A percentile compares a stretch with the other conserved stretches of the same genome.
phyloP scores from a whole-genome alignment of 2,329 filamentous ascomycete genomes.

The Fusarium nelsonii region DNA sequence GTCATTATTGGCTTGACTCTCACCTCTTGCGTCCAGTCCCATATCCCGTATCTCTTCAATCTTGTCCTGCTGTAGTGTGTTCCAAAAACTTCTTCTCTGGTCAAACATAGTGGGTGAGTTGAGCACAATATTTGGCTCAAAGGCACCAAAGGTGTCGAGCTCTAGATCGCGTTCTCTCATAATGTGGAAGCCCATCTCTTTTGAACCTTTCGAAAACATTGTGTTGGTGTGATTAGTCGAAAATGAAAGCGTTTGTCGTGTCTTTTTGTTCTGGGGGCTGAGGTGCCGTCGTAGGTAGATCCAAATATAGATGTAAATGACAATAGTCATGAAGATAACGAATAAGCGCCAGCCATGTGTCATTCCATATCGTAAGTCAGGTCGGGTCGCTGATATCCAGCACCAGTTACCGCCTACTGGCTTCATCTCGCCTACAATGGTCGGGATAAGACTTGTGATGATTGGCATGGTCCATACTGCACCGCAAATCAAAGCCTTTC shows the following conservation, averaged over 20 bases:
- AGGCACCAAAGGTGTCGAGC: conserved; percentile 19
- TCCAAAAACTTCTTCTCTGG: neutral
- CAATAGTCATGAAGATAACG: conserved; percentile 56
- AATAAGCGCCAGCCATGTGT: conserved; percentile 61
- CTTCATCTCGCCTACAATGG: conserved; percentile 37
- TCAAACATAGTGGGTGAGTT: conserved; percentile 16
- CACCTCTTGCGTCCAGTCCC: conserved; percentile 9
- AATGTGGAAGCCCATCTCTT: conserved; percentile 14
- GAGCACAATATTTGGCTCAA: neutral
- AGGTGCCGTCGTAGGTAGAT: conserved; percentile 34
- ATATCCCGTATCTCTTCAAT: conserved; percentile 15
- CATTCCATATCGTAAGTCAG: conserved; percentile 58
- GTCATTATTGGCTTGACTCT: conserved; percentile 6
- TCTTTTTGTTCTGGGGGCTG: neutral
- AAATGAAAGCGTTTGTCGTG: conserved; percentile 3
- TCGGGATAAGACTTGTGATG: conserved; percentile 38
- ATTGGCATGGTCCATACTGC: conserved; percentile 40
- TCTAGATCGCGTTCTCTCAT: conserved; percentile 34
- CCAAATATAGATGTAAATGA: conserved; percentile 58
- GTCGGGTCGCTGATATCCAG: conserved; percentile 57
- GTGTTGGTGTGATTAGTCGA: conserved; percentile 16
- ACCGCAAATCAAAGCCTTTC: conserved; percentile 31
- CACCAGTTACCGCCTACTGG: conserved; percentile 62
- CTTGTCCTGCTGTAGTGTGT: neutral
- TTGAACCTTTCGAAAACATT: conserved; percentile 15